Evolutionary conservation across 169 alveolate species (phyloP), one percentile per base, ranked within the genome.

Genomic region (Ichthyophthirius multifiliis): DNA sequence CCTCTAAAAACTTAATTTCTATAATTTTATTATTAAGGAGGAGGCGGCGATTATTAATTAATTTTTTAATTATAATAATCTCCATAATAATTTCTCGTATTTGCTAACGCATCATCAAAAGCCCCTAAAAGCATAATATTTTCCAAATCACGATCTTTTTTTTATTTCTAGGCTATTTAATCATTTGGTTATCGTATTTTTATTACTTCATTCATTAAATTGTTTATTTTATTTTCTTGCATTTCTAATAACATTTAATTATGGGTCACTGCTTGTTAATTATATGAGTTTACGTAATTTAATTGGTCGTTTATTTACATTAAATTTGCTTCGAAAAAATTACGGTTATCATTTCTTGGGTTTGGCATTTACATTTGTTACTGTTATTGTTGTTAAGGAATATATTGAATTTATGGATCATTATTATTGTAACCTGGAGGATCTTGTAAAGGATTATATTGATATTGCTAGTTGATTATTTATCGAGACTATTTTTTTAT

Each of bases 1-100:
- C 71, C 71, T 55, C 71, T 39, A 55, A 55, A 55, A 0, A 55
- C 71, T 55, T 55, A 55, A 27, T 55, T 55, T 55, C 71, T 55
- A 55, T 15, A 55, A 13, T 55, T 55, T 55, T 55, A 55, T 27
- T 55, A 34, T n/a, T n/a, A n/a, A n/a, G n/a, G n/a, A 20, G 71
- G 71, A 55, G 23, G 23, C 6, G 31, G n/a, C n/a, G n/a, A n/a
- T n/a, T n/a, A n/a, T n/a, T n/a, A n/a, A n/a, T n/a, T n/a, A n/a
- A n/a, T n/a, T n/a, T n/a, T n/a, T n/a, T n/a, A n/a, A n/a, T n/a
- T n/a, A n/a, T n/a, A 16, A 20, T 55, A 27, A 10, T 55, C 71
- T 7, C 71, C 71, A 55, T 55, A 55, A 55, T 55, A 55, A n/a
- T 27, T 27, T 55, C 71, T 55, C 6, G 71, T 55, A 23, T 55